A percentile compares a stretch with the other conserved stretches of the same genome.
phyloP scores from a whole-genome alignment of 2,329 filamentous ascomycete genomes.

The Pezicula carpinea region DNA sequence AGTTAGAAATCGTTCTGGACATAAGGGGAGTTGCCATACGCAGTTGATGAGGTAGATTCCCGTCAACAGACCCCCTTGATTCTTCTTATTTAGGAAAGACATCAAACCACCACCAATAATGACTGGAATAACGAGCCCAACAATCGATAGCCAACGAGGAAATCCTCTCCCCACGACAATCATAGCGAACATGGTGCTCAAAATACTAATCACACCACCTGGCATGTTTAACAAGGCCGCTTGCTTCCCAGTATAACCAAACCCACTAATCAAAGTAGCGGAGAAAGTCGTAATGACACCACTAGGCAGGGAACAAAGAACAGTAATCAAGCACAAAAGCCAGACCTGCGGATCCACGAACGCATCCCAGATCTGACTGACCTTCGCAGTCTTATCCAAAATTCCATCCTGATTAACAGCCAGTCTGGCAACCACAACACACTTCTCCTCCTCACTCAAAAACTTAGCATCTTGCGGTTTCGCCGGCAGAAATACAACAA shows the following conservation, averaged over 20 bases:
- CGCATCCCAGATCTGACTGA: constrained; percentile 26
- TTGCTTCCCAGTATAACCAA: constrained; percentile 37
- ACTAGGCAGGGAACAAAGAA: neutral
- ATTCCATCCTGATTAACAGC: neutral
- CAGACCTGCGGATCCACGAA: constrained; percentile 3
- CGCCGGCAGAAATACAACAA: neutral
- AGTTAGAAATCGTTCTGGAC: neutral
- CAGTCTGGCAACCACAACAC: constrained; percentile 16
- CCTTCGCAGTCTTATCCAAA: neutral
- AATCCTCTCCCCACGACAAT: constrained; percentile 35
- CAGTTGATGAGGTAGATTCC: constrained; percentile 40
- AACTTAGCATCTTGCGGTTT: neutral
- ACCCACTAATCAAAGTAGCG: constrained; percentile 18
- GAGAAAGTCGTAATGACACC: constrained; percentile 3
- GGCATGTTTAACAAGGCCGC: constrained; percentile 40
- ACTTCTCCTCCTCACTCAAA: neutral
- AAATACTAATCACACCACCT: constrained; percentile 35
- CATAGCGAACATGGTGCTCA: constrained; percentile 34
- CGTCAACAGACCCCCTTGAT: constrained; percentile 36
- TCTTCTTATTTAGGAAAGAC: constrained; percentile 30
- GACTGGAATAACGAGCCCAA: constrained; percentile 38
- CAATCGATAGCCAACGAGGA: constrained; percentile 36
- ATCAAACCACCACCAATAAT: constrained; percentile 41
- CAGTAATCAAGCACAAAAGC: constrained; percentile 1
- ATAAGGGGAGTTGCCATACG: neutral